Evolutionary conservation across 2,329 filamentous ascomycete genomes (phyloP).

Genomic region (Zasmidium cellare): DNA sequence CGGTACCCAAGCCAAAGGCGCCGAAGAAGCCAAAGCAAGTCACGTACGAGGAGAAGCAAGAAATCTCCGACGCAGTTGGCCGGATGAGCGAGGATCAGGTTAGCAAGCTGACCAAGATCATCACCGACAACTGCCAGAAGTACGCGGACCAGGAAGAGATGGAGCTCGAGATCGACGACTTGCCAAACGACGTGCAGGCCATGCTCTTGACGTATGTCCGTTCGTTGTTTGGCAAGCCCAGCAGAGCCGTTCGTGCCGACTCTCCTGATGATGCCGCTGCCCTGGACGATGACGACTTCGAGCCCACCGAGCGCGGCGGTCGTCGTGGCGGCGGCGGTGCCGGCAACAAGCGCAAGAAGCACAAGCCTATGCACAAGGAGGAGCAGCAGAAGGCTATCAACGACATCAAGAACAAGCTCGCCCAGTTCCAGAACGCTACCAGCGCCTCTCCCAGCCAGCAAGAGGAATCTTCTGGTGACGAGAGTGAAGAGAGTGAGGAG

Average conservation of each 20-base stretch:
- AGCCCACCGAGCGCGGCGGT: constrained; percentile 35
- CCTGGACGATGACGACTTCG: constrained; percentile 50
- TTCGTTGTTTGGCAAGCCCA: constrained; percentile 40
- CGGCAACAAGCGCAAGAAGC: constrained; percentile 63
- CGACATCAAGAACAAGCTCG: constrained; percentile 61
- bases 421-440: constrained; percentile 28
- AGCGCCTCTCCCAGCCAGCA: constrained; percentile 22
- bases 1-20: constrained; percentile 43
- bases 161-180: constrained; percentile 65
- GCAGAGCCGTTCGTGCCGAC: constrained; percentile 21
- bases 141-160: constrained; percentile 61
- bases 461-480: constrained; percentile 29
- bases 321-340: constrained; percentile 35
- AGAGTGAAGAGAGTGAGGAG: constrained; percentile 38
- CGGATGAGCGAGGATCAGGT: constrained; percentile 77
- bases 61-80: constrained; percentile 62
- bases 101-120: constrained; percentile 80
- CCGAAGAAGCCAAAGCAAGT: constrained; percentile 66
- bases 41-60: constrained; percentile 79
- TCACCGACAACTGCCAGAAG: constrained; percentile 78
- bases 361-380: constrained; percentile 73
- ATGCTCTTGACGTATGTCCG: constrained; percentile 58
- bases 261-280: constrained; percentile 37
- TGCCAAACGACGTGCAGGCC: constrained; percentile 55
- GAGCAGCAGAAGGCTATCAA: constrained; percentile 70